Evolutionary conservation across 2,329 filamentous ascomycete genomes (phyloP).

Genomic region (Botrytis tulipae): DNA sequence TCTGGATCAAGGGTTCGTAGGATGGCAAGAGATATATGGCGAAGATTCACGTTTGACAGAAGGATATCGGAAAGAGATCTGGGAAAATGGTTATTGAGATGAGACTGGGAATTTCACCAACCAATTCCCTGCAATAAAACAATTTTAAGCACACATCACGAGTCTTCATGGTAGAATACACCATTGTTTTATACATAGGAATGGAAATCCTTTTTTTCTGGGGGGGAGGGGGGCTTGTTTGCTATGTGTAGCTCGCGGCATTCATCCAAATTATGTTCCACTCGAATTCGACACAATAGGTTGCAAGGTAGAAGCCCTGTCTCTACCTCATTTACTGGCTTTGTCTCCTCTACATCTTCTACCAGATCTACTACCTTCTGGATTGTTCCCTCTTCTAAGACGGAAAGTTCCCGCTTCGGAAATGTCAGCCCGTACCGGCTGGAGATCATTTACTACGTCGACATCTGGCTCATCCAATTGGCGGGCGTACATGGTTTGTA

Average conservation of each 20-base stretch:
- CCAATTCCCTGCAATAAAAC: not conserved
- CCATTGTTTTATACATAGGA: not conserved
- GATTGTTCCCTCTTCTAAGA: not conserved
- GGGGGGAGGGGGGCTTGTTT: not conserved
- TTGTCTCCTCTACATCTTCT: not conserved
- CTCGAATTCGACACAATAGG: not conserved
- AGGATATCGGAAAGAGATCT: slow-evolving; percentile 79
- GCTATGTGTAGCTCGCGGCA: not conserved
- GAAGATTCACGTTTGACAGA: slow-evolving; percentile 78
- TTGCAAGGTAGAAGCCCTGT: not conserved
- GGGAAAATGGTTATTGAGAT: slow-evolving; percentile 49
- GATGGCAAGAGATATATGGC: slow-evolving; percentile 86
- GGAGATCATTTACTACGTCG: slow-evolving; percentile 14
- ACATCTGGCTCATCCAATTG: slow-evolving; percentile 27
- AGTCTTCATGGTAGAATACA: not conserved
- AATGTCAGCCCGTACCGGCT: not conserved
- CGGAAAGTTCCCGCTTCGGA: not conserved
- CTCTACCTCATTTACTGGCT: not conserved
- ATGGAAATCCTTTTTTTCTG: not conserved
- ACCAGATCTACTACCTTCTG: not conserved
- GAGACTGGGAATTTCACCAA: too few species aligned
- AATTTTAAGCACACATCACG: not conserved
- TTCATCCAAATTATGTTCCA: not conserved
- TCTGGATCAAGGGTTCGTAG: slow-evolving; percentile 77
- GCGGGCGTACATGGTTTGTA: slow-evolving; percentile 32